Conservation (phyloP, 164 flowering plant genomes). For the Umbilicus rupestris region DNA sequence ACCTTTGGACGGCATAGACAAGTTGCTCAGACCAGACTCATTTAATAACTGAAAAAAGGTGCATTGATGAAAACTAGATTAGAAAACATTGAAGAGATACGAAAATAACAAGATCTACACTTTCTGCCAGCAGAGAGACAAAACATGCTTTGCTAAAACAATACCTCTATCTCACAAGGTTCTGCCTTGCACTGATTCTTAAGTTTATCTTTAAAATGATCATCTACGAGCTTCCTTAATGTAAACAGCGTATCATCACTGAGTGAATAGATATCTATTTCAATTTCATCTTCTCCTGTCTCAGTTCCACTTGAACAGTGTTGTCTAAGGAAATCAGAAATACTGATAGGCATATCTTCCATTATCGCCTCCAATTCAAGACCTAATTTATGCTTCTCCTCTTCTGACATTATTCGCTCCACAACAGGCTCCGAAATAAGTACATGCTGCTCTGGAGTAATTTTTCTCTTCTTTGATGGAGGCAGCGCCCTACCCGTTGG, state of each 20-base stretch:
- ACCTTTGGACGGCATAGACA: conserved; percentile 61
- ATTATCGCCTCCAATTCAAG: conserved; percentile 42
- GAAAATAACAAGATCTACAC: not conserved
- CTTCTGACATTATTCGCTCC: conserved; percentile 44
- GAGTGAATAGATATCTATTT: conserved; percentile 69
- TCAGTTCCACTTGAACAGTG: conserved; percentile 38
- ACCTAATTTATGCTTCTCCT: conserved; percentile 46
- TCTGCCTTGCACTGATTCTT: conserved; percentile 30
- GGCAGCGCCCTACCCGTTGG: conserved; percentile 27
- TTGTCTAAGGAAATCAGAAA: conserved; percentile 54
- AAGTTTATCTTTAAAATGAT: conserved; percentile 37
- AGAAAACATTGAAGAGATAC: not conserved
- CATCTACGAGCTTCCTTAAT: conserved; percentile 63
- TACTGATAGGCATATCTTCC: conserved; percentile 49
- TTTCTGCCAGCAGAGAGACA: not conserved
- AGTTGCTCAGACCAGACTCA: conserved; percentile 65
- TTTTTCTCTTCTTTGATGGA: conserved; percentile 48
- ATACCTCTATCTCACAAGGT: conserved; percentile 78
- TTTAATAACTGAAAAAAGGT: conserved; percentile 41
- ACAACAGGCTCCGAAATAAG: conserved; percentile 22
- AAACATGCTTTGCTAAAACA: not conserved
- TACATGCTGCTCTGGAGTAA: conserved; percentile 15
- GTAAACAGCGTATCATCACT: conserved; percentile 50
- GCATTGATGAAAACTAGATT: not conserved
- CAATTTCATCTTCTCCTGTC: conserved; percentile 65